A percentile compares a stretch with the other conserved stretches of the same genome.
Conservation (phyloP, 2,329 filamentous ascomycete species). For the Knufia fluminis region DNA sequence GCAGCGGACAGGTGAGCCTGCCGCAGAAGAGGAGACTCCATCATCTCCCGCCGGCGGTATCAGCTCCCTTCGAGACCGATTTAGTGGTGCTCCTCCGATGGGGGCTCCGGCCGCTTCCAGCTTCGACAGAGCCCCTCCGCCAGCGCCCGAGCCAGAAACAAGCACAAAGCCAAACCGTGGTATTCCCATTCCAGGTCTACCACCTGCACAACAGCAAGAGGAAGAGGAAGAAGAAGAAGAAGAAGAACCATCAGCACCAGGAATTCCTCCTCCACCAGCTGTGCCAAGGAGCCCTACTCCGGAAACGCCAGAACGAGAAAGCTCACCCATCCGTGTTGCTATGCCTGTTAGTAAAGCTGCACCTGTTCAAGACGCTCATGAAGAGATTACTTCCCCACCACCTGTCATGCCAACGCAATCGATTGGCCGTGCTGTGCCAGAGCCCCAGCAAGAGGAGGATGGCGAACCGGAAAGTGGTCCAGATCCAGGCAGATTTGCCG, state of each 20-base stretch:
- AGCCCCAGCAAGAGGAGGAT: slow-evolving; percentile 57
- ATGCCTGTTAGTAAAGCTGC: slow-evolving; percentile 60
- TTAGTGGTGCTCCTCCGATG: slow-evolving; percentile 67
- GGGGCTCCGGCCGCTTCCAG: slow-evolving; percentile 41
- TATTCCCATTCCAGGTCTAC: slow-evolving; percentile 69
- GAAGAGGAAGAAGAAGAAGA: slow-evolving; percentile 38
- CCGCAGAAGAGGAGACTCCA: slow-evolving; percentile 40
- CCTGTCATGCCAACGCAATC: slow-evolving; percentile 52
- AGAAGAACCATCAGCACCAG: slow-evolving; percentile 32
- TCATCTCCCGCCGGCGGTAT: slow-evolving; percentile 55
- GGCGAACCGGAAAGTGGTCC: slow-evolving; percentile 56
- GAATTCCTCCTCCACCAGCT: slow-evolving; percentile 39
- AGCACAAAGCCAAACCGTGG: slow-evolving; percentile 62
- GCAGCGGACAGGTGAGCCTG: slow-evolving; percentile 54
- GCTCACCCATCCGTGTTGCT: slow-evolving; percentile 75
- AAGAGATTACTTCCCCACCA: slow-evolving; percentile 34
- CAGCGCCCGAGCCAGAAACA: slow-evolving; percentile 53
- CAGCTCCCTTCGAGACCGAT: slow-evolving; percentile 68
- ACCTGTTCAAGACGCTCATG: slow-evolving; percentile 35
- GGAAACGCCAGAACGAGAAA: slow-evolving; percentile 44
- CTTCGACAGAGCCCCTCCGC: slow-evolving; percentile 35
- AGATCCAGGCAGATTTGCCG: slow-evolving; percentile 52
- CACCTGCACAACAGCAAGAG: slow-evolving; percentile 43
- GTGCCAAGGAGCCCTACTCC: slow-evolving; percentile 39
- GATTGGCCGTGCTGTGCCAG: slow-evolving; percentile 44